These are phyloP conservation scores for Suillus spraguei DNA, from an alignment of 768 basidiomycete genomes.

Conservation along the genomic window DNA sequence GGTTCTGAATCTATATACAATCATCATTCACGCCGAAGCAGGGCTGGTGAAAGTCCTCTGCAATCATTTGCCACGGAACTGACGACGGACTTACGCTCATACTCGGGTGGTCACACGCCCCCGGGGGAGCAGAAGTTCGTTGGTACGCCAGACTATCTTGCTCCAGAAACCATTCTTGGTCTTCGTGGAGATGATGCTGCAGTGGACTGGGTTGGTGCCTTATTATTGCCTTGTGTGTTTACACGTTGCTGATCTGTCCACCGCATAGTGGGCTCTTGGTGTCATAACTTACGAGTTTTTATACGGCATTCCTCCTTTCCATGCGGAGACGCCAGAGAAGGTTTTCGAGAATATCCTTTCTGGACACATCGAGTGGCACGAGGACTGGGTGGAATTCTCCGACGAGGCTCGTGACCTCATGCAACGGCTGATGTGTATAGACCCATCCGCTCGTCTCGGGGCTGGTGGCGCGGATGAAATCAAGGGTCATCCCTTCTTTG, in stretches of 20 bases:
- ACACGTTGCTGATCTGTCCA: constrained; percentile 16
- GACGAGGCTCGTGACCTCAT: constrained; percentile 90
- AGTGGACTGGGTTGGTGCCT: constrained; percentile 88
- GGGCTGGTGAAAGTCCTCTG: constrained; percentile 70
- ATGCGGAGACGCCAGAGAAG: constrained; percentile 94
- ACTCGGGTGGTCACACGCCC: constrained; percentile 62
- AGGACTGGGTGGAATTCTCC: constrained; percentile 87
- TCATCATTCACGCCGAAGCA: constrained; percentile 53
- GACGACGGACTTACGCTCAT: constrained; percentile 80
- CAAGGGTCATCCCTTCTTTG: constrained; percentile 89
- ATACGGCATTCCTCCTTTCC: constrained; percentile 96
- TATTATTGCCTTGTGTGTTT: constrained; percentile 15
- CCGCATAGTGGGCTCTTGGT: constrained; percentile 90
- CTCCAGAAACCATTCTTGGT: constrained; percentile 94
- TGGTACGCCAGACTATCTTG: constrained; percentile 96
- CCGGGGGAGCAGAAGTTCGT: constrained; percentile 93
- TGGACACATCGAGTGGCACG: constrained; percentile 93
- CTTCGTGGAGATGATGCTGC: constrained; percentile 92
- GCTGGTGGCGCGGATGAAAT: constrained; percentile 89
- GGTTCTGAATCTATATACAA: constrained; percentile 81
- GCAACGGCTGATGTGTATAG: constrained; percentile 78
- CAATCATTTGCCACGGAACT: constrained; percentile 88
- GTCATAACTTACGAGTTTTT: constrained; percentile 98
- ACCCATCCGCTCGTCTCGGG: constrained; percentile 81
- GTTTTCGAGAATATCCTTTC: constrained; percentile 99